Percentiles rank a stretch among this genome's conserved stretches.
phyloP scores from a whole-genome alignment of 1,284 basidiomycete species.

The Schizopora paradoxa region DNA sequence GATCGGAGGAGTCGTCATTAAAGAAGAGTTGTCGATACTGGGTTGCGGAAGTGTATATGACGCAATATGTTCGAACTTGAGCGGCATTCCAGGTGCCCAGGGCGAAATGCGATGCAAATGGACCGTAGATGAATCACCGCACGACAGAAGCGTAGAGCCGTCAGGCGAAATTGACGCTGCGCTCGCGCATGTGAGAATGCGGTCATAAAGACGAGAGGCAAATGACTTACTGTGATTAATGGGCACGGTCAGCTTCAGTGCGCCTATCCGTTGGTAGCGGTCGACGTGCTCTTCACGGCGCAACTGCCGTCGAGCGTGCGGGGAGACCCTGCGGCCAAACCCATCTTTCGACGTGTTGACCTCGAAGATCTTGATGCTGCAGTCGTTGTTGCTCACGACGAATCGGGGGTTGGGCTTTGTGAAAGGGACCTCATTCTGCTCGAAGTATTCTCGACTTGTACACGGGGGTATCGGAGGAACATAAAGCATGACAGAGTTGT shows the following conservation, averaged over 20 bases:
- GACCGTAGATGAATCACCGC: constrained; percentile 81
- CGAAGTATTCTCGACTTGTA: neutral
- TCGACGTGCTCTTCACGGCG: constrained; percentile 26
- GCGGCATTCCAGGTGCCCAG: constrained; percentile 43
- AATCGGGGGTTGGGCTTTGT: constrained; percentile 64
- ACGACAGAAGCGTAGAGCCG: constrained; percentile 75
- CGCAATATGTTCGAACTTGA: constrained; percentile 52
- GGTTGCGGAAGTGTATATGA: constrained; percentile 54
- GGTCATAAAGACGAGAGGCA: constrained; percentile 25
- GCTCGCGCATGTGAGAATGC: constrained; percentile 23
- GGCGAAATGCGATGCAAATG: constrained; percentile 59
- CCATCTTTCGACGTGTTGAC: constrained; percentile 29
- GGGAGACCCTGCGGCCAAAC: neutral
- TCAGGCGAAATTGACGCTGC: constrained; percentile 81
- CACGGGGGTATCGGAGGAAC: constrained; percentile 31
- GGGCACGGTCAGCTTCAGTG: constrained; percentile 60
- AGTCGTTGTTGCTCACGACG: constrained; percentile 80
- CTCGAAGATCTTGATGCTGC: constrained; percentile 71
- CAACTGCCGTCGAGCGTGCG: constrained; percentile 30
- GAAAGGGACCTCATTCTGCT: constrained; percentile 43
- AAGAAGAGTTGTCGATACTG: constrained; percentile 25
- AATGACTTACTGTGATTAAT: constrained; percentile 55
- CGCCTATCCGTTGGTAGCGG: constrained; percentile 41
- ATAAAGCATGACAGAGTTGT: constrained; percentile 76
- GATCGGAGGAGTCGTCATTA: constrained; percentile 14